Base-by-base conservation (phyloP, 2,329 filamentous ascomycete species). In the Penicillium sumatraense region DNA sequence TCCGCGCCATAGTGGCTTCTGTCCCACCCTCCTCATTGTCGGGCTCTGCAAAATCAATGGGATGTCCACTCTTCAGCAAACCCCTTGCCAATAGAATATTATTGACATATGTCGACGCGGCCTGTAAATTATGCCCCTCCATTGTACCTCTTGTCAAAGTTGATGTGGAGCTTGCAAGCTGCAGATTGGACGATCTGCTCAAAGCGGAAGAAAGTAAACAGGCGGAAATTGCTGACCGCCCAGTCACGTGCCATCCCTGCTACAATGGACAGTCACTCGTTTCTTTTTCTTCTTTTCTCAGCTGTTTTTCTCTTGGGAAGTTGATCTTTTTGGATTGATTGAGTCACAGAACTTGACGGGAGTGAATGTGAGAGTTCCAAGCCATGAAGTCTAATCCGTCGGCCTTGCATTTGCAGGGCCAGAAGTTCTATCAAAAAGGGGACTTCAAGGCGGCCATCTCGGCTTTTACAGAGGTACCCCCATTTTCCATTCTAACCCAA, bases 21-120 rank as follows among this genome's bases (percentile, higher is more conserved):
- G 85, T 81, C 14, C 74, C 74, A 16, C 82, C 82, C 60, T 87
- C 84, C 56, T 81, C 83, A 59, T 85, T 81, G 50, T 85, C 85
- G 8, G 90, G 88, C 59, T 86, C 80, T 57, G 89, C 87, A 72
- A 99, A 99, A 73, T 97, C 88, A 74, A 99, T 80, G 8, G 77
- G 68, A 46, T 69, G 73, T 40, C 78, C 83, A 78, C 85, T 82
- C 56, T 83, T 82, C 36, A 88, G 72, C 13, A 88, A 74, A 27
- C 86, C 86, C 40, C 86, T 81, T 7, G 85, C 84, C n/a, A 88
- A 79, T 18, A 88, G 75, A 5, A 88, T 75, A 59, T 88, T 87
- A 73, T 88, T 88, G 59, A 88, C 79, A 68, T 88, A 88, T 6
- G 78, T 80, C 26, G 85, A 85, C 21, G 86, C 86, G 40, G 83